Evolutionary conservation across 1,284 basidiomycete species (phyloP).

Genomic region (Ustanciosporium gigantosporum): DNA sequence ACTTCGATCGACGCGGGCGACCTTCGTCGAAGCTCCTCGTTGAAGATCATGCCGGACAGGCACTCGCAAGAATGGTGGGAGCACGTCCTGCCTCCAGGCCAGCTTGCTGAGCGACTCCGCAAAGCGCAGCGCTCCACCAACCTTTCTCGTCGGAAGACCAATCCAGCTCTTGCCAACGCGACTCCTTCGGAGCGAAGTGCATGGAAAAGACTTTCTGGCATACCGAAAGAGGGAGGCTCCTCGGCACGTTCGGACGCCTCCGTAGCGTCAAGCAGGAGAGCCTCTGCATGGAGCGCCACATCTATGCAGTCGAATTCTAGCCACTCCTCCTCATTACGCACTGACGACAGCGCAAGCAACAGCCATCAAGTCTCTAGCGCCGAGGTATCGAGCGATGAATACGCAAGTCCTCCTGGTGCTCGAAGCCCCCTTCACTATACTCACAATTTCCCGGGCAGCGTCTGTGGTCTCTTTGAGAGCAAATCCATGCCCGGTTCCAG

Average conservation of each 20-base stretch:
- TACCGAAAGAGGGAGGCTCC: conserved; percentile 8
- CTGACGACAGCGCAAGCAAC: not conserved
- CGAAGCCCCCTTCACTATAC: conserved; percentile 11
- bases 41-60: no score
- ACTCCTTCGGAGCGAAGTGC: conserved; percentile 31
- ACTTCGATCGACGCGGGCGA: no score
- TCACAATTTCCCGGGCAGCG: no score
- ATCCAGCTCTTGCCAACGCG: conserved; percentile 27
- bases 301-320: conserved; percentile 23
- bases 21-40: no score
- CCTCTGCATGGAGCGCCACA: conserved; percentile 16
- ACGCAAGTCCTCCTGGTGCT: conserved; percentile 6
- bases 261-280: conserved; percentile 15
- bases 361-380: conserved; percentile 27
- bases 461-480: no score
- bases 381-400: conserved; percentile 33
- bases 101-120: conserved; percentile 45
- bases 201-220: conserved; percentile 30
- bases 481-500: no score
- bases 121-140: conserved; percentile 39
- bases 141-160: conserved; percentile 26
- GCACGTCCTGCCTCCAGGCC: conserved; percentile 47
- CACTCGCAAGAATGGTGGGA: conserved; percentile 49
- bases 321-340: no score
- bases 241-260: conserved; percentile 14